phyloP scores from a whole-genome alignment of 1,284 basidiomycete genomes.

The Boletus semigastroideus region DNA sequence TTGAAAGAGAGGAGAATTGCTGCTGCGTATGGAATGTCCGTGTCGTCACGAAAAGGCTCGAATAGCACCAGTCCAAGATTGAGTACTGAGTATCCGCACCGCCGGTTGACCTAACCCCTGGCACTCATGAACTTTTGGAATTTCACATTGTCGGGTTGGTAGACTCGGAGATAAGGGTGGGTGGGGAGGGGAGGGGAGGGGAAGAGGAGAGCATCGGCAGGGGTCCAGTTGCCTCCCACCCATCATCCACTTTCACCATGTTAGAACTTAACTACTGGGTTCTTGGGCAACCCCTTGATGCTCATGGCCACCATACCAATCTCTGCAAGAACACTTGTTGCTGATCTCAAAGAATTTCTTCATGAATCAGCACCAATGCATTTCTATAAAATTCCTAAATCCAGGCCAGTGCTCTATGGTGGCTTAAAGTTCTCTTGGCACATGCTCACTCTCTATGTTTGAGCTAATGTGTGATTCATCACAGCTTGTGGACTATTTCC shows the following conservation, averaged over 20 bases:
- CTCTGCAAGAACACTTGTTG: not conserved
- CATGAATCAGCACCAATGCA: not conserved
- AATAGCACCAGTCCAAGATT: no score
- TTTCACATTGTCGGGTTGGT: no score
- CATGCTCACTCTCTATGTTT: not conserved
- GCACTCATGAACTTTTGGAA: no score
- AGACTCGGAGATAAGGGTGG: no score
- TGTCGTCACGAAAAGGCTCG: no score
- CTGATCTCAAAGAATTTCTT: not conserved
- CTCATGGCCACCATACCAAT: not conserved
- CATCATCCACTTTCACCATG: not conserved
- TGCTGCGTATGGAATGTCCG: no score
- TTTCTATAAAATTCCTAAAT: not conserved
- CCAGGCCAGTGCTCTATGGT: not conserved
- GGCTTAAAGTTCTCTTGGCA: not conserved
- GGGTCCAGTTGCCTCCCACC: no score
- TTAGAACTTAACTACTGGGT: not conserved
- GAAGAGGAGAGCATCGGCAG: no score
- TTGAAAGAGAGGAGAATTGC: no score
- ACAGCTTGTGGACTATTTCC: not conserved
- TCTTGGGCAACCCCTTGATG: not conserved
- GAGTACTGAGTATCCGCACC: no score
- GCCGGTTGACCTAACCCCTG: no score
- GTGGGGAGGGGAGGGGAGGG: no score
- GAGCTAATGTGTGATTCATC: not conserved